Conservation (phyloP, 805 yeast genomes). For the Komagataella phaffii region DNA sequence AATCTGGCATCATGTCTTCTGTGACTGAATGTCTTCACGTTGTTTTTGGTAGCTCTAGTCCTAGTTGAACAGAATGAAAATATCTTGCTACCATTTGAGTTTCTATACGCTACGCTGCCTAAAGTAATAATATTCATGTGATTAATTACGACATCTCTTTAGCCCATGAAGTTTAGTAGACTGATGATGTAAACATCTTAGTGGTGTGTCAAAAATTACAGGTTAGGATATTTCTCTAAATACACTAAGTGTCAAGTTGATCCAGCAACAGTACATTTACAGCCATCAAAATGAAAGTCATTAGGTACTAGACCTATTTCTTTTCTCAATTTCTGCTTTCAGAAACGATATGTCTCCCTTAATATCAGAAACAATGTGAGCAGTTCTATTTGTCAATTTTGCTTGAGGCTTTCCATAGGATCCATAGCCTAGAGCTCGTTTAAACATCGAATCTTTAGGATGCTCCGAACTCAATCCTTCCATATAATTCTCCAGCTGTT, state of each 20-base stretch:
- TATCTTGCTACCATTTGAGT: no score
- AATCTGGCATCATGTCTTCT: no score
- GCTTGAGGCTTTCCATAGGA: background rate
- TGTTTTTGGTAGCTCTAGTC: no score
- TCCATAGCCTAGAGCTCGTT: conserved; percentile 10
- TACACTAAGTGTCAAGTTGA: background rate
- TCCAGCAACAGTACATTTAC: background rate
- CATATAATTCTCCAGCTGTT: conserved; percentile 16
- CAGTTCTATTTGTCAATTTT: background rate
- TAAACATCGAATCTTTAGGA: conserved; percentile 19
- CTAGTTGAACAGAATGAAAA: no score
- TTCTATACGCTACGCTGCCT: no score
- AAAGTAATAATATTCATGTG: no score
- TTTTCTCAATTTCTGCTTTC: background rate
- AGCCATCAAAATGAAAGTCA: background rate
- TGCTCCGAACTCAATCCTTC: conserved; percentile 19
- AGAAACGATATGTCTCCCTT: background rate
- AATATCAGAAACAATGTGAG: background rate
- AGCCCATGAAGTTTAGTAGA: no score
- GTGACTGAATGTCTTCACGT: no score
- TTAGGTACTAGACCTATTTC: background rate
- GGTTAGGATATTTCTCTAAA: no score
- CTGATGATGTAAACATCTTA: no score
- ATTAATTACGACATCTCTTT: no score
- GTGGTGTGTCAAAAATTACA: no score